phyloP scores from a whole-genome alignment of 164 flowering plant genomes.

The Aristolochia californica region DNA sequence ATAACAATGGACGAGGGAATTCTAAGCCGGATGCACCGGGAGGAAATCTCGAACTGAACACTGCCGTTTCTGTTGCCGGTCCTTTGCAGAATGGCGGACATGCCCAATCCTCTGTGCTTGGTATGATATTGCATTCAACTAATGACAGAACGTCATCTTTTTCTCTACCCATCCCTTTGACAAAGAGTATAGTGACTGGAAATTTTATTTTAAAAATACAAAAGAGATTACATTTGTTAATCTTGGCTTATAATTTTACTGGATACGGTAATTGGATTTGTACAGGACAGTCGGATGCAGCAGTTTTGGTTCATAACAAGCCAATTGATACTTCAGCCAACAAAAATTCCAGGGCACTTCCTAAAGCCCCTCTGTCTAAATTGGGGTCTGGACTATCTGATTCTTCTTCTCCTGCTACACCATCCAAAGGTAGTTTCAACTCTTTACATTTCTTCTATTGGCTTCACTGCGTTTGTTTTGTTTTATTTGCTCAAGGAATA shows the following conservation, averaged over 20 bases:
- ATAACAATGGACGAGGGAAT: conserved; percentile 59
- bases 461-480: not conserved
- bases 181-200: not conserved
- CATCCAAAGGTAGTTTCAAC: conserved; percentile 40
- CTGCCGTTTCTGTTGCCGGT: conserved; percentile 14
- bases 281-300: conserved; percentile 37
- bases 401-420: conserved; percentile 26
- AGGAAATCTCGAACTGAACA: conserved; percentile 21
- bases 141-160: not conserved
- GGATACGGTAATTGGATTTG: conserved; percentile 1
- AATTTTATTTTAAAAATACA: not conserved
- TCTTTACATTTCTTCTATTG: not conserved
- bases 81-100: conserved; percentile 47
- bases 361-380: conserved; percentile 56
- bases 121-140: conserved; percentile 13
- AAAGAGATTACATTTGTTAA: too few species aligned
- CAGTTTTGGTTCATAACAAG: conserved; percentile 21
- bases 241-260: not conserved
- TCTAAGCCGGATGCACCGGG: conserved; percentile 23
- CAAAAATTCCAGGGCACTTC: conserved; percentile 33
- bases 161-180: not conserved
- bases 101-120: conserved; percentile 29
- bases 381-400: conserved; percentile 32
- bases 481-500: not conserved
- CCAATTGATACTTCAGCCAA: conserved; percentile 29